Base-by-base conservation (phyloP, 306 rosid species). In the Ormosia emarginata region DNA sequence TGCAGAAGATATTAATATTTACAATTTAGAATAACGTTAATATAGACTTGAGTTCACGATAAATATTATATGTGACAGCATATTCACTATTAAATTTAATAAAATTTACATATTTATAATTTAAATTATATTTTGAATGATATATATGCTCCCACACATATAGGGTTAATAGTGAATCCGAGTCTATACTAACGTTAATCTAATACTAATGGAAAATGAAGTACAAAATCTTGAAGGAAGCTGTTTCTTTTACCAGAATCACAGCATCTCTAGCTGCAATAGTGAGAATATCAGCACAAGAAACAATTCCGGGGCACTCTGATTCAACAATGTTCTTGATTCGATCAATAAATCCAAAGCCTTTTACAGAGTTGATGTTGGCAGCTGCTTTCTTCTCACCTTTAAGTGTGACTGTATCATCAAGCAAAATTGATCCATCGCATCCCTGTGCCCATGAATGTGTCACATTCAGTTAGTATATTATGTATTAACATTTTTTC, bases 211-310 rank as follows among this genome's bases (percentile, higher is more conserved):
- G 2, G 6, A 24, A 80, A 33, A 3, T 0, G 24, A 18, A n/a
- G 29, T 50, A 36, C 11, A 11, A 70, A 71, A 64, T 57, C 10
- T 61, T 50, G 9, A 66, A 69, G 18, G n/a, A 49, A 32, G 32
- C 1, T 12, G 41, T 39, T 53, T 71, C 33, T 37, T 69, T 72
- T 86, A 95, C 99, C 93, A 95, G 91, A 90, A 90, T 88, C 4
- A 90, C 90, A 44, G 99, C 99, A 86, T 95, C 99, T 81, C 99
- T 95, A 58, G 98, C 99, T 40, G 98, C 99, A 88, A 93, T 87
- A 10, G 99, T 95, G 82, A 95, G 97, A 79, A 93, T 88, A 92
- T 95, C 98, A 15, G 99, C 96, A 67, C 99, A 95, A 66, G 99
- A 95, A 62, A 95, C 98, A 39, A 93, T 73, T 65, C 91, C 97